Evolutionary conservation across 257 asterid genomes (phyloP).

Genomic region (Echium plantagineum): DNA sequence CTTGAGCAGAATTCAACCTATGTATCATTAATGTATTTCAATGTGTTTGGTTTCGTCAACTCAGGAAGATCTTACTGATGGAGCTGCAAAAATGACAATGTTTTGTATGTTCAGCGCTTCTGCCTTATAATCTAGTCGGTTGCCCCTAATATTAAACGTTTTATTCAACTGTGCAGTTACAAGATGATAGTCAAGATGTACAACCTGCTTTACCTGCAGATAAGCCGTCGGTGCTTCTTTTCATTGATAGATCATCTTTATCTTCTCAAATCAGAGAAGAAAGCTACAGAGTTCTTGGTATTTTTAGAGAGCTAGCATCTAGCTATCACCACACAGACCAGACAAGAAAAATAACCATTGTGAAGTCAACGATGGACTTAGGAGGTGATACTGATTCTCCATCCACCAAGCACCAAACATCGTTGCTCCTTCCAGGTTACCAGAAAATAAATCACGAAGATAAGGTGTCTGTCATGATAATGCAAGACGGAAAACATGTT

Average conservation of each 20-base stretch:
- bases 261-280: constrained; percentile 40
- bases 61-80: no score
- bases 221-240: constrained; percentile 73
- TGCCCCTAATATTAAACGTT: background rate
- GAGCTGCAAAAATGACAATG: no score
- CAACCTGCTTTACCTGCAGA: constrained; percentile 51
- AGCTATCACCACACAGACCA: constrained; percentile 29
- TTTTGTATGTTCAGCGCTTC: background rate
- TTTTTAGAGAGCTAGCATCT: constrained; percentile 63
- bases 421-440: constrained; percentile 33
- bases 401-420: constrained; percentile 34
- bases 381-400: constrained; percentile 20
- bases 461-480: constrained; percentile 55
- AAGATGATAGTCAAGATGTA: constrained; percentile 41
- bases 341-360: constrained; percentile 25
- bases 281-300: constrained; percentile 58
- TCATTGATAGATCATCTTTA: constrained; percentile 77
- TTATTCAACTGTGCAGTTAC: constrained; percentile 40
- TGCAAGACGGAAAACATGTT: constrained; percentile 60
- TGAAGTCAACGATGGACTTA: constrained; percentile 20
- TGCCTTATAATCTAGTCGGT: background rate
- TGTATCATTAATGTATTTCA: no score
- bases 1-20: no score
- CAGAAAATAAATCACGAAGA: constrained; percentile 36
- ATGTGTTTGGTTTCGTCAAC: no score